Conservation (phyloP, 768 basidiomycete species). For the Daedaleopsis nitida region DNA sequence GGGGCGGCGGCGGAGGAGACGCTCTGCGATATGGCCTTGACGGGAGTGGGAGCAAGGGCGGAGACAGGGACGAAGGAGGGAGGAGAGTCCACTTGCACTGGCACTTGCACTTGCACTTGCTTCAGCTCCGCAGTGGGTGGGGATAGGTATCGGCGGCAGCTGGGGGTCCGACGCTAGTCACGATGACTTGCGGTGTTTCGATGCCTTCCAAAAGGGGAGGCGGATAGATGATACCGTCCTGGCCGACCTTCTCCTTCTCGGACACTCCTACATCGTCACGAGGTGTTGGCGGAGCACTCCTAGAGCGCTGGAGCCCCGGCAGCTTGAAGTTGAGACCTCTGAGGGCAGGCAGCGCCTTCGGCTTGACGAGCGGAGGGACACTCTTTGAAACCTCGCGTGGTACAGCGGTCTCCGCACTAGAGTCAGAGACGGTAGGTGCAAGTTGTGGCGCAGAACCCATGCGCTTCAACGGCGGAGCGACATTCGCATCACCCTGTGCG, state of each 20-base stretch:
- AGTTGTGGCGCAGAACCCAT: constrained; percentile 25
- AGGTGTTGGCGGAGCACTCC: constrained; percentile 31
- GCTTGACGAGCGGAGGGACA: constrained; percentile 20
- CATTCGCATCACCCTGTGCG: constrained; percentile 18
- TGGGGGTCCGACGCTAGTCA: neutral
- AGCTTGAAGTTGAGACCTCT: constrained; percentile 27
- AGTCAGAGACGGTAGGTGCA: neutral
- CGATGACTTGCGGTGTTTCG: neutral
- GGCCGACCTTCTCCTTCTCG: constrained; percentile 5
- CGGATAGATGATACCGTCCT: constrained; percentile 4
- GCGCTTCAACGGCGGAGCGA: constrained; percentile 15
- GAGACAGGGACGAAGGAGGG: neutral
- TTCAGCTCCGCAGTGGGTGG: neutral
- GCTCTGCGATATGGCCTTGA: neutral
- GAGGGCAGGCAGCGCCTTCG: constrained; percentile 22
- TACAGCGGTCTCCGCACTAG: constrained; percentile 3
- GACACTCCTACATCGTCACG: constrained; percentile 9
- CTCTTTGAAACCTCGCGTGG: neutral
- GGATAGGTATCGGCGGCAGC: neutral
- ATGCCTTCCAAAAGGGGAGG: constrained; percentile 15
- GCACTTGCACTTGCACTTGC: neutral
- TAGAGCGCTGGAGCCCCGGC: constrained; percentile 23
- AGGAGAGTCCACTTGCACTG: neutral
- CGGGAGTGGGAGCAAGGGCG: neutral
- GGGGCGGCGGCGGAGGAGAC: constrained; percentile 6